Conservation (phyloP, 371 early-diverging fungal species). For the Syncephalastrum racemosum region DNA sequence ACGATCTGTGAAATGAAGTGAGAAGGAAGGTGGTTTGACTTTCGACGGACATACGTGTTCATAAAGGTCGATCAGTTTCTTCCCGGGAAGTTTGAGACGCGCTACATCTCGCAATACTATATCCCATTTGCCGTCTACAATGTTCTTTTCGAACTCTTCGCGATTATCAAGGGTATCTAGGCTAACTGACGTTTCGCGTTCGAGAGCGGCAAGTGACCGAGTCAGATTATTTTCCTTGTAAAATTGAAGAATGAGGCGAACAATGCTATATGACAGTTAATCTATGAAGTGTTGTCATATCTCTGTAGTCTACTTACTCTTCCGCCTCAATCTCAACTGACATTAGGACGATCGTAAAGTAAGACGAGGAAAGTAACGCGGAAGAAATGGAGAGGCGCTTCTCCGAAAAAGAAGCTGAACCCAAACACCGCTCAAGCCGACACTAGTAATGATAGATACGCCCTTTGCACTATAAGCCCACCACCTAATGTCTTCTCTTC, state of each 20-base stretch:
- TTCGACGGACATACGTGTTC: constrained; percentile 69
- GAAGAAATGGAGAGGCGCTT: too few relatives aligned
- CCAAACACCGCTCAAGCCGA: too few relatives aligned
- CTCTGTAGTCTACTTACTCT: constrained; percentile 51
- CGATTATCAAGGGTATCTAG: constrained; percentile 84
- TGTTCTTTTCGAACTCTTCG: constrained; percentile 67
- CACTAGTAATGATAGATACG: too few relatives aligned
- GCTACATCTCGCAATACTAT: constrained; percentile 72
- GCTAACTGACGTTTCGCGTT: constrained; percentile 77
- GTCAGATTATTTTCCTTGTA: constrained; percentile 86
- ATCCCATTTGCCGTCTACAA: constrained; percentile 86
- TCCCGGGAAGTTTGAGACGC: constrained; percentile 64
- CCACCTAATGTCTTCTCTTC: too few relatives aligned
- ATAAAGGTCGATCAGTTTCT: constrained; percentile 79
- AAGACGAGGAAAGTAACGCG: too few relatives aligned
- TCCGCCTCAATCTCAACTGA: constrained; percentile 67
- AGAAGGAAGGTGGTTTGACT: neutral
- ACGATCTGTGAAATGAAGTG: constrained; percentile 56
- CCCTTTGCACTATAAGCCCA: too few relatives aligned
- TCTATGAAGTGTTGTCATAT: neutral
- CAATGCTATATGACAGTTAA: constrained; percentile 52
- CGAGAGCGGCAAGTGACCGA: constrained; percentile 67
- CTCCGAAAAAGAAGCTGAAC: too few relatives aligned
- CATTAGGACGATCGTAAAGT: constrained; percentile 16
- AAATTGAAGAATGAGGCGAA: constrained; percentile 89